Evolutionary conservation across 1,139 yeast species (phyloP), one percentile per base, ranked within the genome.

Genomic region (Starmera stellimalicola): DNA sequence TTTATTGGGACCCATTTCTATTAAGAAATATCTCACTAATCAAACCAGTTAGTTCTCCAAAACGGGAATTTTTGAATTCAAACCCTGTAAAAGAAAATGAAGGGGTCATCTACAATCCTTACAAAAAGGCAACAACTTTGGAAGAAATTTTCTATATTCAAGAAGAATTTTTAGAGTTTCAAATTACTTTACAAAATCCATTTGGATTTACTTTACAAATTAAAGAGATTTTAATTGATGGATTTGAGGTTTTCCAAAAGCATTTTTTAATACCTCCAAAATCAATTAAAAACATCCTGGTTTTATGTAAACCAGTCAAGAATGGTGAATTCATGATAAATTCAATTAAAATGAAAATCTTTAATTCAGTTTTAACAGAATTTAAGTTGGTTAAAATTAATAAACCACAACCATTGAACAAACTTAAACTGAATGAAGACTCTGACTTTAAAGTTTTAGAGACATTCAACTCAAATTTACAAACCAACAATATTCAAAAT

Each of bases 161-260:
- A 39, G 77, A 72, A 33, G 85, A 79, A 33, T 55, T 64, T 10
- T 67, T 68, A 22, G 75, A 70, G 41, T 57, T 80, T 20, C 55
- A 63, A 15, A 60, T 84, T 1, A 62, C 66, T 3, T 49, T 91
- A 8, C 91, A 82, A 48, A 91, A 91, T 50, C 95, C 95, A 3
- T 85, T 76, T 57, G 71, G 74, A 9, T 85, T 84, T 54, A 85
- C 79, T 32, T 57, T 88, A 9, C 79, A 75, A 30, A 60, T 91
- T 4, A 62, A 63, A 23, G 74, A 73, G 31, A 52, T 84, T 3
- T 54, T 58, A 27, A 56, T 78, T 3, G 64, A 63, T 31, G 44
- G 51, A 2, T 26, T 55, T 7, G 55, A 58, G 24, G 55, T 55
- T 24, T 41, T 60, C 33, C 46, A 48, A 36, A 48, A 44, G 11